Percentiles rank a stretch among this genome's conserved stretches.
These are phyloP conservation scores for Mycena belliarum DNA, from an alignment of 768 basidiomycete genomes.

Conservation along the genomic window DNA sequence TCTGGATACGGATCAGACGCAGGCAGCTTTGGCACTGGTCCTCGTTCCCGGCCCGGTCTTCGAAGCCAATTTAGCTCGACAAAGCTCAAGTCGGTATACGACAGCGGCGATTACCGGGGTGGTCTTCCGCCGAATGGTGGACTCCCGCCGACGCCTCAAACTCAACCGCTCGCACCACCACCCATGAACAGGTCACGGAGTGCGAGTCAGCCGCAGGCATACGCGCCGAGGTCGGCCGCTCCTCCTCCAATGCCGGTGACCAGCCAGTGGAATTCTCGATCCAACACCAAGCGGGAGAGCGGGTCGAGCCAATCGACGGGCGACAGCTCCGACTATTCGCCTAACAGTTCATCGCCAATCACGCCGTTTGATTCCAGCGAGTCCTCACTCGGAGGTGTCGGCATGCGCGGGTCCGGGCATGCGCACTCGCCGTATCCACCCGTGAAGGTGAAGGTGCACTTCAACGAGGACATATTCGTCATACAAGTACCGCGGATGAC, in stretches of 20 bases:
- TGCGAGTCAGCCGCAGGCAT: conserved; percentile 77
- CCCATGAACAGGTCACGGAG: conserved; percentile 65
- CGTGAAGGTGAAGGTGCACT: conserved; percentile 93
- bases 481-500: conserved; percentile 84
- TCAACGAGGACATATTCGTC: conserved; percentile 93
- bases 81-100: conserved; percentile 54
- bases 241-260: conserved; percentile 53
- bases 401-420: conserved; percentile 40
- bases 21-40: conserved; percentile 34
- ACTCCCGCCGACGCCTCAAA: conserved; percentile 21
- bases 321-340: conserved; percentile 80
- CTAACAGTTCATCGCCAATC: conserved; percentile 82
- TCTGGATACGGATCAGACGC: conserved; percentile 44
- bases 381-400: conserved; percentile 64
- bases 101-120: conserved; percentile 41
- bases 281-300: conserved; percentile 71
- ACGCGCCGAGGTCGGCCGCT: conserved; percentile 55
- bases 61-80: conserved; percentile 75
- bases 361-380: conserved; percentile 92
- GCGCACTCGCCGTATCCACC: conserved; percentile 37
- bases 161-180: conserved; percentile 24
- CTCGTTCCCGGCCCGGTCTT: conserved; percentile 43
- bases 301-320: conserved; percentile 83
- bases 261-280: conserved; percentile 47
- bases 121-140: conserved; percentile 24